Conservation (phyloP, 1,139 yeast species). For the Zygoascus hellenicus region DNA sequence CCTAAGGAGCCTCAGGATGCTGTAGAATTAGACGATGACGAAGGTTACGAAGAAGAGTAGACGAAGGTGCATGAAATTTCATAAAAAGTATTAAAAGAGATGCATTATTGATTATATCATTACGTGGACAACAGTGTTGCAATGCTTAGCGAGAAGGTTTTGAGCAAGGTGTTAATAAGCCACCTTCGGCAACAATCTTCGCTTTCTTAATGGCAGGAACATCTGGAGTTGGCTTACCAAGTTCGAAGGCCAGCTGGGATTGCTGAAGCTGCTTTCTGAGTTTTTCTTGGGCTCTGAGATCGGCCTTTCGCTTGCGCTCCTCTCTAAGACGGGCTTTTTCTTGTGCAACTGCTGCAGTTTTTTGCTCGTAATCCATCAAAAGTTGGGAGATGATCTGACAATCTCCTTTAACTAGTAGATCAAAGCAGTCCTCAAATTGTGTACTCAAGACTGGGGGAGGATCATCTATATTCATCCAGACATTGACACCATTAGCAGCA, state of each 20-base stretch:
- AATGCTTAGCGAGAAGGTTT: too few species aligned
- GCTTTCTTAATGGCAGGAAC: neutral
- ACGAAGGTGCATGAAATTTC: neutral
- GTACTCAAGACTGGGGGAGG: slow-evolving; percentile 42
- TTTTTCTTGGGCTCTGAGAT: slow-evolving; percentile 10
- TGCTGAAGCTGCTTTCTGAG: slow-evolving; percentile 9
- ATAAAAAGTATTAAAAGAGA: neutral
- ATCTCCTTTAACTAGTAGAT: slow-evolving; percentile 52
- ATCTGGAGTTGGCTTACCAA: slow-evolving; percentile 9
- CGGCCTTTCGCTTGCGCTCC: slow-evolving; percentile 17
- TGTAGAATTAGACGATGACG: slow-evolving; percentile 47
- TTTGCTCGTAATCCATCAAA: slow-evolving; percentile 31
- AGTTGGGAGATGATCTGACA: slow-evolving; percentile 47
- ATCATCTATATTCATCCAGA: slow-evolving; percentile 52
- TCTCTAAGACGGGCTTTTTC: slow-evolving; percentile 12
- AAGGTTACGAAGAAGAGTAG: neutral
- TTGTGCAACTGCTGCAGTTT: slow-evolving; percentile 16
- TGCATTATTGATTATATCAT: too few species aligned
- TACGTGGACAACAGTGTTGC: too few species aligned
- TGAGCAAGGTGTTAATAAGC: too few species aligned
- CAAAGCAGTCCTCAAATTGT: slow-evolving; percentile 49
- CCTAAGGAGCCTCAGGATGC: slow-evolving; percentile 93
- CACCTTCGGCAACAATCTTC: neutral
- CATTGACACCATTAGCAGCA: slow-evolving; percentile 48
- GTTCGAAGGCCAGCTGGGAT: slow-evolving; percentile 12